Conservation (phyloP, 768 basidiomycete genomes). For the Kwoniella dendrophila region DNA sequence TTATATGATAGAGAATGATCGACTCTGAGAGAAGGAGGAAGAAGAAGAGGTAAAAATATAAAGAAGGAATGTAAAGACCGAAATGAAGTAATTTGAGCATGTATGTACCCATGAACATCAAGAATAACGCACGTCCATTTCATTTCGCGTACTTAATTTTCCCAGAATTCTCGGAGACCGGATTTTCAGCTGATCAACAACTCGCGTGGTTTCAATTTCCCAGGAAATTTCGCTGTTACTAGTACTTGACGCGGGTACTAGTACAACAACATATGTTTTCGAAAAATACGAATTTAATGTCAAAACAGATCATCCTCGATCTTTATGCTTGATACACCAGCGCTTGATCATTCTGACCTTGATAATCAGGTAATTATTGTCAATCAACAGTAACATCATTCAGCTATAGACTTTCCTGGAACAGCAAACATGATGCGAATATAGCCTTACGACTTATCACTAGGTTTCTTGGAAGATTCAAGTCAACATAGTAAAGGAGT, state of each 20-base stretch:
- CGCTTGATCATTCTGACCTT: no score
- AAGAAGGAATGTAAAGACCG: neutral
- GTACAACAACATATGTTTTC: no score
- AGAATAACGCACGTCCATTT: neutral
- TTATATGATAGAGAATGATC: neutral
- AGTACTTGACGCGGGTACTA: no score
- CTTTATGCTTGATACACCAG: no score
- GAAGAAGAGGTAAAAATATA: neutral
- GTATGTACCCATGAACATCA: neutral
- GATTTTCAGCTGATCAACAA: neutral
- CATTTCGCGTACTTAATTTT: neutral
- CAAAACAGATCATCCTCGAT: no score
- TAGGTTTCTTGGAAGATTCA: no score
- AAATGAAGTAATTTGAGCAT: neutral
- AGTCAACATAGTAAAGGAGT: neutral
- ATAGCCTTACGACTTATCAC: neutral
- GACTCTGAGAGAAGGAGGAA: neutral
- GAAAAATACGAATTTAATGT: no score
- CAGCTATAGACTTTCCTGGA: no score
- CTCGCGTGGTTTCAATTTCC: neutral
- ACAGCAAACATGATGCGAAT: neutral
- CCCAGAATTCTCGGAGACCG: constrained; percentile 2
- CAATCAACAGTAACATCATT: neutral
- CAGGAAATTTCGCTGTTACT: neutral
- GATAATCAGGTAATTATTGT: neutral